Evolutionary conservation across 768 basidiomycete genomes (phyloP).

Genomic region (Psilocybe cyanescens): DNA sequence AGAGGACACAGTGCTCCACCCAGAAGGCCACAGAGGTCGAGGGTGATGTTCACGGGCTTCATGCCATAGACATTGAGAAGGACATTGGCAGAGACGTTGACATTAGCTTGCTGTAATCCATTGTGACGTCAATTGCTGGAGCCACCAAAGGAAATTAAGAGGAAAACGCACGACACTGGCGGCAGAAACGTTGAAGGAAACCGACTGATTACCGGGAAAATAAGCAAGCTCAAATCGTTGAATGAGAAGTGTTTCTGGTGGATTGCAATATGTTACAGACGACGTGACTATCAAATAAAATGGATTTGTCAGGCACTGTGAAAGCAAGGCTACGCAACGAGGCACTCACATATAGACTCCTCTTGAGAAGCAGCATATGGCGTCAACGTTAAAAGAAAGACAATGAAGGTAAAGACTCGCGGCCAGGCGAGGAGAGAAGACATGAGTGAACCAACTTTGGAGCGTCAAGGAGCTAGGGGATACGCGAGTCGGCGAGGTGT

Average conservation of each 20-base stretch:
- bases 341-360: slow-evolving; percentile 62
- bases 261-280: slow-evolving; percentile 85
- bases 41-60: slow-evolving; percentile 79
- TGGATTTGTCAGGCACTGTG: neutral
- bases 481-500: slow-evolving; percentile 9
- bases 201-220: slow-evolving; percentile 69
- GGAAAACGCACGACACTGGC: slow-evolving; percentile 75
- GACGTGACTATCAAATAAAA: slow-evolving; percentile 64
- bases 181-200: slow-evolving; percentile 85
- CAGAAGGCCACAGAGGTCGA: slow-evolving; percentile 83
- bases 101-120: slow-evolving; percentile 59
- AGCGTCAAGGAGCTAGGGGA: slow-evolving; percentile 21
- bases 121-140: slow-evolving; percentile 19
- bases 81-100: slow-evolving; percentile 83
- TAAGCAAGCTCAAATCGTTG: slow-evolving; percentile 79
- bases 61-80: slow-evolving; percentile 89
- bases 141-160: slow-evolving; percentile 2
- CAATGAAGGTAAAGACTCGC: slow-evolving; percentile 58
- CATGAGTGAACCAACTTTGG: slow-evolving; percentile 43
- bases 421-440: slow-evolving; percentile 73
- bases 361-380: slow-evolving; percentile 50
- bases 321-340: neutral
- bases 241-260: slow-evolving; percentile 79
- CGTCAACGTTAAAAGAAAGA: slow-evolving; percentile 37
- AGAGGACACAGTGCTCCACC: slow-evolving; percentile 82